Percentiles rank a stretch among this genome's conserved stretches.
Evolutionary conservation across 768 basidiomycete genomes (phyloP).

Genomic region (Strobilomyces echinocephalus): DNA sequence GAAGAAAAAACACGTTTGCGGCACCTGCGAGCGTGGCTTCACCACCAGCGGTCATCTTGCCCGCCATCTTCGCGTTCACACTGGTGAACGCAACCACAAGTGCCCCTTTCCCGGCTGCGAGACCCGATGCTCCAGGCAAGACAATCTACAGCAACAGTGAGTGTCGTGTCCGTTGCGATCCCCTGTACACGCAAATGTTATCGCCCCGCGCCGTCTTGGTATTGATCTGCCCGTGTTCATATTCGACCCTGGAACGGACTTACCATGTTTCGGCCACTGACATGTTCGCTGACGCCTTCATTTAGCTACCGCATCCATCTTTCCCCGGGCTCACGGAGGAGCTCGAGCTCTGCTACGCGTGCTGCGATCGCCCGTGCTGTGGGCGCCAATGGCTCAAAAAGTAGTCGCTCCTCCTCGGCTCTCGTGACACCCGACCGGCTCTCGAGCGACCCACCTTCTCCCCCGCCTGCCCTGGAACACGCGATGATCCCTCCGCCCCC

Average conservation of each 20-base stretch:
- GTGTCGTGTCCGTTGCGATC: slow-evolving; percentile 3
- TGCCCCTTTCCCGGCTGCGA: slow-evolving; percentile 96
- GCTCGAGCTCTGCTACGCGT: slow-evolving; percentile 50
- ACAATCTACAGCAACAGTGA: slow-evolving; percentile 61
- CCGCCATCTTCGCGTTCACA: slow-evolving; percentile 84
- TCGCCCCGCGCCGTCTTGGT: not conserved
- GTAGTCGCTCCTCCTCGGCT: slow-evolving; percentile 22
- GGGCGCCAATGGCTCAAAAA: slow-evolving; percentile 23
- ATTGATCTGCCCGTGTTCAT: slow-evolving; percentile 3
- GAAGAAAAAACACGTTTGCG: slow-evolving; percentile 55
- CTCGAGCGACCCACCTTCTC: slow-evolving; percentile 23
- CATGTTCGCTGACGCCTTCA: slow-evolving; percentile 9
- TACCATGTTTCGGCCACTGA: slow-evolving; percentile 8
- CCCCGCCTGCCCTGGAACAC: slow-evolving; percentile 44
- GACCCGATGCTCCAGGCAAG: slow-evolving; percentile 84
- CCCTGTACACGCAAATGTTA: not conserved
- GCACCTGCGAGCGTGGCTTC: slow-evolving; percentile 71
- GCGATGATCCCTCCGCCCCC: slow-evolving; percentile 42
- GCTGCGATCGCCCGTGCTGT: slow-evolving; percentile 49
- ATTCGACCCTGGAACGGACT: slow-evolving; percentile 14
- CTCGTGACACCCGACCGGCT: slow-evolving; percentile 25
- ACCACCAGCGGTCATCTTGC: slow-evolving; percentile 88
- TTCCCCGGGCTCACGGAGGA: slow-evolving; percentile 72
- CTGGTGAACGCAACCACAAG: slow-evolving; percentile 87
- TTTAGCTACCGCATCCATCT: slow-evolving; percentile 75